Base-by-base conservation (phyloP, 2,329 filamentous ascomycete species). In the Epichloe typhina region DNA sequence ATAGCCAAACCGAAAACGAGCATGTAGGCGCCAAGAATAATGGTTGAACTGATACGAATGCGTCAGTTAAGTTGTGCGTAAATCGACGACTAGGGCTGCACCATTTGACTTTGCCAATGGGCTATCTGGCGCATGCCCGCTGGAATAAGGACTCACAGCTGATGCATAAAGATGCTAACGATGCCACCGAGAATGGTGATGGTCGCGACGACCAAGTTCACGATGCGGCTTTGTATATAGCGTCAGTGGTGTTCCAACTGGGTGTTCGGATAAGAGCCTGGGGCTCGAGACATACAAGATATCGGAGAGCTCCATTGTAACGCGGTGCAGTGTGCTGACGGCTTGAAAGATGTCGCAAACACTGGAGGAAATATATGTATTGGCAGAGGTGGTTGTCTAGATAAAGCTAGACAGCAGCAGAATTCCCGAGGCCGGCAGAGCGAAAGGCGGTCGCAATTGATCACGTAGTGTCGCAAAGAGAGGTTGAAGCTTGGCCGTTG, bases 131-230 rank as follows among this genome's bases (percentile, higher is more conserved):
- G 40, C 17, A 37, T 23, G 26, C 42, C 9, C 13, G 23, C 12
- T 43, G 39, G 35, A 26, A 31, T 3, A 17, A 54, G 44, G 47
- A 75, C 80, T 64, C 76, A 84, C 80, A 85, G 73, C 51, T 58
- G 59, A 52, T 77, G 63, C 39, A 71, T 64, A 64, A 86, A 86
- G 71, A 89, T 82, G 63, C 87, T 82, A 55, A 75, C 75, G 62
- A 89, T 76, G 61, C 89, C 91, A 57, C 90, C 91, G 46, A 95
- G 75, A 46, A 95, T 74, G 82, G 95, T 94, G 58, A 95, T 78
- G 59, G 84, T 84, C 61, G 84, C 93, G 56, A 94, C 83, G 61
- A 75, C 87, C 69, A 98, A 76, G 77, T 98, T 98, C 68, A 95
- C 87, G 65, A 97, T 82, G 65, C 93, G 93, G 74, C 93, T 97